A percentile compares a stretch with the other conserved stretches of the same genome.
phyloP scores from a whole-genome alignment of 2,329 filamentous ascomycete species.

The Arthrocladium fulminans region DNA sequence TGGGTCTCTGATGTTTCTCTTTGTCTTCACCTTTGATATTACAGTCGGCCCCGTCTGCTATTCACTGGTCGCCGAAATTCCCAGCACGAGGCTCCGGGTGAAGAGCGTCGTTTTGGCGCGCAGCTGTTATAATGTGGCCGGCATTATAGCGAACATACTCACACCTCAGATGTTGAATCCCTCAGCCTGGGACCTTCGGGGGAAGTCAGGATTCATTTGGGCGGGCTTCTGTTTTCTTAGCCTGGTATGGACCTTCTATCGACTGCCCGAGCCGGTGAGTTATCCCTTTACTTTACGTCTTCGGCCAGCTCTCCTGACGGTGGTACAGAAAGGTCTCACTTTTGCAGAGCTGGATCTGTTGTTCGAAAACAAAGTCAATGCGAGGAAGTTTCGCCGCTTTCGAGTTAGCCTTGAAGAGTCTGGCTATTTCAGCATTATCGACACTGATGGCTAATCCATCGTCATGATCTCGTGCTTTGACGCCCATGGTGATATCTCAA shows the following conservation, averaged over 20 bases:
- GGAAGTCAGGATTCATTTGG: slow-evolving; percentile 35
- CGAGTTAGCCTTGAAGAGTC: no score
- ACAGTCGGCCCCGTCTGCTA: slow-evolving; percentile 48
- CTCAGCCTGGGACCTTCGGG: slow-evolving; percentile 30
- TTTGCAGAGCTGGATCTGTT: slow-evolving; percentile 34
- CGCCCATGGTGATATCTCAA: no score
- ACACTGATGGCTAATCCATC: no score
- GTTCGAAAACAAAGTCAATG: slow-evolving; percentile 32
- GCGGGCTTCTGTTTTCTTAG: slow-evolving; percentile 29
- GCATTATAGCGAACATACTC: slow-evolving; percentile 27
- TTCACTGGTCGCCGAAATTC: slow-evolving; percentile 45
- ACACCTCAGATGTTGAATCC: slow-evolving; percentile 31
- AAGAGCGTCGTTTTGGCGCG: slow-evolving; percentile 49
- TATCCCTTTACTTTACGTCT: background rate
- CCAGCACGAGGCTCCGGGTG: slow-evolving; percentile 45
- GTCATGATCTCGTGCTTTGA: no score
- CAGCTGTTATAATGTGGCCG: slow-evolving; percentile 41
- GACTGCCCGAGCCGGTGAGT: slow-evolving; percentile 28
- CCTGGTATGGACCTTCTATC: slow-evolving; percentile 36
- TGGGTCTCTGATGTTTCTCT: slow-evolving; percentile 45
- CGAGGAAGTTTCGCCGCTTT: slow-evolving; percentile 34
- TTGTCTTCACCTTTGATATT: slow-evolving; percentile 48
- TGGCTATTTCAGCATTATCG: no score
- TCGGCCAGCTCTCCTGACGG: background rate
- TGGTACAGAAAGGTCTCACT: no score